Conservation (phyloP, 2,329 filamentous ascomycete genomes). For the Neopestalotiopsis rosae region DNA sequence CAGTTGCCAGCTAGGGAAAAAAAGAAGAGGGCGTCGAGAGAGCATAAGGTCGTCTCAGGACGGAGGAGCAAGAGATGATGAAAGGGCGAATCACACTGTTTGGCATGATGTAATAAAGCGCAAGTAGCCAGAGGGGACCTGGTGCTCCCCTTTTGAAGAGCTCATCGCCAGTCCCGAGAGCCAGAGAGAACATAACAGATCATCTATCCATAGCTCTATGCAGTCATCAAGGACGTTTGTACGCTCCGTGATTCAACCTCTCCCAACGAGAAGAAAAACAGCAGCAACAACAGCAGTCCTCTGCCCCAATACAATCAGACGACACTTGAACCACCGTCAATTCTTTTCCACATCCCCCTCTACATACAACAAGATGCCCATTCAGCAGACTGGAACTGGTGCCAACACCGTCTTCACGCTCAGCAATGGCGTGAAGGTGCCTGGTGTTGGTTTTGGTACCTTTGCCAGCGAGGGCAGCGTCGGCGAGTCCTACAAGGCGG, state of each 20-base stretch:
- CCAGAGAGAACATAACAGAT: neutral
- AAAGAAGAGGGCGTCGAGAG: neutral
- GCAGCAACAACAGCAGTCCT: neutral
- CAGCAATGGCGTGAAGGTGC: conserved; percentile 62
- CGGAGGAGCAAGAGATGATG: conserved; percentile 11
- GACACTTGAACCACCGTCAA: neutral
- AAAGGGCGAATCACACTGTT: conserved; percentile 6
- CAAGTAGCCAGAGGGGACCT: neutral
- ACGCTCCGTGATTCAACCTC: conserved; percentile 17
- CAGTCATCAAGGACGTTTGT: conserved; percentile 22
- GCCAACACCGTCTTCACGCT: conserved; percentile 46
- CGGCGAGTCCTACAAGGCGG: conserved; percentile 67
- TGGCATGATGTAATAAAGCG: conserved; percentile 18
- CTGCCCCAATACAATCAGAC: neutral
- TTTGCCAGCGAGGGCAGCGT: conserved; percentile 69
- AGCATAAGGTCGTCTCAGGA: neutral
- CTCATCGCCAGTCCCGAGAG: conserved; percentile 2
- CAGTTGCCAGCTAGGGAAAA: conserved; percentile 14
- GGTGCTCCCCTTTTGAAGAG: conserved; percentile 12
- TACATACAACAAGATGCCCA: conserved; percentile 5
- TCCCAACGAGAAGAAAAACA: neutral
- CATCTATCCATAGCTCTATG: conserved; percentile 1
- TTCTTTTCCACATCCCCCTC: neutral
- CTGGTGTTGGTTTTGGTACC: conserved; percentile 68
- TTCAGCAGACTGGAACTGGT: conserved; percentile 4